Base-by-base conservation (phyloP, 1,284 basidiomycete species). In the Sparassis latifolia region DNA sequence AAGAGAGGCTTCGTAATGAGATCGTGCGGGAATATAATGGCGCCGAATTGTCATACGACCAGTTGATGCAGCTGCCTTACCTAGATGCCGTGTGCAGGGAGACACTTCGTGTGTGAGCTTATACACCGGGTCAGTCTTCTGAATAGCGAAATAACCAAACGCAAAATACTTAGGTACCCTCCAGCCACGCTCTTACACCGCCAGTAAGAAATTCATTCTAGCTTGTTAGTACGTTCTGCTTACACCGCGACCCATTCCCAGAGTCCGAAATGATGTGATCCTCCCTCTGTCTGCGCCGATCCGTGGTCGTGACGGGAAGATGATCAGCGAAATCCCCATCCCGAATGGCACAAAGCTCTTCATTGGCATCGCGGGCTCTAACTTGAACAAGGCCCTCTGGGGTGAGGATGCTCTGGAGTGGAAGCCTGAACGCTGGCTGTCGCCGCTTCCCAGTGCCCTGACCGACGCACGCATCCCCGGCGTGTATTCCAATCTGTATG, bases 281-380 rank as follows among this genome's bases (percentile, higher is more conserved):
- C 69, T 84, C 20, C 80, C 79, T 0, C 68, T 82, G 38, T 68
- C 65, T 33, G 53, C 59, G 6, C 78, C 77, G 1, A 56, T 79
- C 33, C 59, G 56, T 10, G 73, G 72, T 0, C 48, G 55, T 4
- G 59, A 68, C 2, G 78, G 77, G 0, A 52, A 67, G 41, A 52
- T 58, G 0, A 64, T 75, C 2, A 62, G 67, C 33, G 65, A 66
- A 30, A 61, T 83, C 30, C 50, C 66, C 0, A 62, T 83, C 31
- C 63, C 69, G 9, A 78, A 78, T 56, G 78, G 75, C 5, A 73
- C 72, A 0, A 48, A 55, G 0, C 51, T 83, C 10, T 58, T 59
- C 6, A 62, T 74, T 2, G 70, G 77, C 1, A 66, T 76, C 10
- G 49, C 58, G 1, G 62, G 63, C 10, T 69, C 80, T 38, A 80